These are phyloP conservation scores for Yamadazyma tumulicola DNA, from an alignment of 805 yeast species.

Conservation along the genomic window DNA sequence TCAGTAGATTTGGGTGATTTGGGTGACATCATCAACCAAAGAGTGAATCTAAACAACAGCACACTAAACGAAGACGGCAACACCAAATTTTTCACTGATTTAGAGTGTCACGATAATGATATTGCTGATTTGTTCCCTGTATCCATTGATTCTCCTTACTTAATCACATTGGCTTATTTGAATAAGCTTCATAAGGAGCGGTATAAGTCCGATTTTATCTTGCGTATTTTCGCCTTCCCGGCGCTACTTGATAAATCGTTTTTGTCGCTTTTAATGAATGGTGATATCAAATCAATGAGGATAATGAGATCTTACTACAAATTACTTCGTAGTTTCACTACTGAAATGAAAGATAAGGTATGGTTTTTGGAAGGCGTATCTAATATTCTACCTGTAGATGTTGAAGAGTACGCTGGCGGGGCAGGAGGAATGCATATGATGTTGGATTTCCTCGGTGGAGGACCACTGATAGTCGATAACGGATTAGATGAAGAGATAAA, in stretches of 20 bases:
- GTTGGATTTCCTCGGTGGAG: constrained; percentile 81
- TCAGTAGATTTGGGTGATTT: constrained; percentile 89
- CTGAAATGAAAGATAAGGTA: constrained; percentile 82
- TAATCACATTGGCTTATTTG: constrained; percentile 81
- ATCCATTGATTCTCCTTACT: constrained; percentile 75
- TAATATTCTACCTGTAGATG: constrained; percentile 84
- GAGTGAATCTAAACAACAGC: constrained; percentile 25
- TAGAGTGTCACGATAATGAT: constrained; percentile 81
- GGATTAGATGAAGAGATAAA: constrained; percentile 38
- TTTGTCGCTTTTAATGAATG: constrained; percentile 71
- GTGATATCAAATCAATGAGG: constrained; percentile 85
- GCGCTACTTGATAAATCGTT: constrained; percentile 83
- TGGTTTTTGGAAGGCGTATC: constrained; percentile 95
- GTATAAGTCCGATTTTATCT: constrained; percentile 78
- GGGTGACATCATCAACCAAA: constrained; percentile 61
- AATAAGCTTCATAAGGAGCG: constrained; percentile 81
- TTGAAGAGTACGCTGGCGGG: constrained; percentile 85
- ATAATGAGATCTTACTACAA: constrained; percentile 88
- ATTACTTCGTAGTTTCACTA: constrained; percentile 73
- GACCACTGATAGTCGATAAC: constrained; percentile 38
- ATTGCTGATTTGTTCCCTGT: constrained; percentile 86
- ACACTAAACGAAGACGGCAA: constrained; percentile 20
- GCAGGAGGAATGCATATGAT: constrained; percentile 89
- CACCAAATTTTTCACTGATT: constrained; percentile 45
- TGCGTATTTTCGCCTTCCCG: constrained; percentile 88